These are phyloP conservation scores for Sugiyamaella pinicola DNA, from an alignment of 1,139 yeast genomes.

Conservation along the genomic window DNA sequence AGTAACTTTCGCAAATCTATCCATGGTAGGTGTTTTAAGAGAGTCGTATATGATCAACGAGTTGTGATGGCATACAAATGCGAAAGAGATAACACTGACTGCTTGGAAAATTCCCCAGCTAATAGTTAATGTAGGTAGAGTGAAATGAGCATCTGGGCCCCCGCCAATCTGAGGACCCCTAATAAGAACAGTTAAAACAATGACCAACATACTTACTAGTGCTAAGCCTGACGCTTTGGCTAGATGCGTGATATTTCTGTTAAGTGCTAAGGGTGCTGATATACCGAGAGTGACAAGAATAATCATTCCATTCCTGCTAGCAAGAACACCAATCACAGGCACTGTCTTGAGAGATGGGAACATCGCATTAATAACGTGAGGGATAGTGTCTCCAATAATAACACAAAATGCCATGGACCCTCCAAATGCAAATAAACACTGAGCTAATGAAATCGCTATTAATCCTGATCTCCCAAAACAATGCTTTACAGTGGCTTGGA, in stretches of 20 bases:
- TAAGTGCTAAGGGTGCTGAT: constrained; percentile 81
- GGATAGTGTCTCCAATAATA: constrained; percentile 92
- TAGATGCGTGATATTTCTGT: constrained; percentile 77
- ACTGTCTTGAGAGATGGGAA: constrained; percentile 54
- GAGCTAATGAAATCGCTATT: constrained; percentile 66
- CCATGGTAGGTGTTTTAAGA: constrained; percentile 70
- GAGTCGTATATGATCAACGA: constrained; percentile 88
- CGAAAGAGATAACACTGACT: constrained; percentile 86
- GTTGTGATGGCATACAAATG: constrained; percentile 93
- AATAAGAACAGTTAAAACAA: constrained; percentile 70
- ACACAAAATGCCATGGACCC: constrained; percentile 94
- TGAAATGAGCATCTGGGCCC: constrained; percentile 41
- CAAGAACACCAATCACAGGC: constrained; percentile 52
- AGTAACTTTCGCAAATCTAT: constrained; percentile 72
- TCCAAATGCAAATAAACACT: constrained; percentile 89
- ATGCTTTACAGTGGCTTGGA: constrained; percentile 80
- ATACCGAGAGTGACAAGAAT: constrained; percentile 67
- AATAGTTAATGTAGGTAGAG: constrained; percentile 54
- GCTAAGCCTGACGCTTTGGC: constrained; percentile 92
- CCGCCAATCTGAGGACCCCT: constrained; percentile 66
- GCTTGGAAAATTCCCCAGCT: constrained; percentile 80
- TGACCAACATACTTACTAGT: constrained; percentile 76
- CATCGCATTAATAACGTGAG: constrained; percentile 77
- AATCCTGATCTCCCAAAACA: constrained; percentile 80
- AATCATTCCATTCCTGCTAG: constrained; percentile 69